Percentiles rank a stretch among this genome's conserved stretches.
These are phyloP conservation scores for Epichloe uncinata DNA, from an alignment of 2,329 filamentous ascomycete genomes.

Conservation along the genomic window DNA sequence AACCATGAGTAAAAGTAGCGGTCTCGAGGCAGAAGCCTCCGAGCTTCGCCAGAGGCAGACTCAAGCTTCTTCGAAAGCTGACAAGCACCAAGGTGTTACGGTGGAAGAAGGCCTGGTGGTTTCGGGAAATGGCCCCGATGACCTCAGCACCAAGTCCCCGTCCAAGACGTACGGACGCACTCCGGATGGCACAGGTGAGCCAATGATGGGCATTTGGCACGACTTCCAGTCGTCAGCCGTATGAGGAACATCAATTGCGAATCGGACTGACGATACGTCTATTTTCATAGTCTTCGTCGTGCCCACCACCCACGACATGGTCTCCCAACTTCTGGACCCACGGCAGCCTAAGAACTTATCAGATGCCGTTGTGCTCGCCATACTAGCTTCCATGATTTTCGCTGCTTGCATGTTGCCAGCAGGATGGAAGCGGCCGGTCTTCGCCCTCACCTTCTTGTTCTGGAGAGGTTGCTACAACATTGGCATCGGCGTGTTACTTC, in stretches of 20 bases:
- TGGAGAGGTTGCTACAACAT: conserved; percentile 90
- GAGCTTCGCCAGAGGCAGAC: conserved; percentile 4
- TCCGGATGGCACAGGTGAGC: conserved; percentile 77
- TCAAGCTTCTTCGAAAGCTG: background rate
- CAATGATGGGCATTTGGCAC: background rate
- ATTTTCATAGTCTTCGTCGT: conserved; percentile 69
- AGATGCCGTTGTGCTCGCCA: conserved; percentile 64
- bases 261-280: conserved; percentile 6
- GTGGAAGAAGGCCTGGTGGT: background rate
- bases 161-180: conserved; percentile 77
- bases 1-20: background rate
- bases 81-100: background rate
- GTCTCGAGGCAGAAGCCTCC: conserved; percentile 1
- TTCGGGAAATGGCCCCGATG: background rate
- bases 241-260: background rate
- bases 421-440: conserved; percentile 57
- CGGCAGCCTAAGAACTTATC: conserved; percentile 91
- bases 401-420: conserved; percentile 61
- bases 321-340: conserved; percentile 89
- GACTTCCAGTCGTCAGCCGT: background rate
- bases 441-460: conserved; percentile 75
- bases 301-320: conserved; percentile 96
- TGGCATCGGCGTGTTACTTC: conserved; percentile 81
- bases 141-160: conserved; percentile 14
- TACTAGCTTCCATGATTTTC: conserved; percentile 63